These are phyloP conservation scores for Phialophora chinensis DNA, from an alignment of 2,329 filamentous ascomycete species.

Conservation along the genomic window DNA sequence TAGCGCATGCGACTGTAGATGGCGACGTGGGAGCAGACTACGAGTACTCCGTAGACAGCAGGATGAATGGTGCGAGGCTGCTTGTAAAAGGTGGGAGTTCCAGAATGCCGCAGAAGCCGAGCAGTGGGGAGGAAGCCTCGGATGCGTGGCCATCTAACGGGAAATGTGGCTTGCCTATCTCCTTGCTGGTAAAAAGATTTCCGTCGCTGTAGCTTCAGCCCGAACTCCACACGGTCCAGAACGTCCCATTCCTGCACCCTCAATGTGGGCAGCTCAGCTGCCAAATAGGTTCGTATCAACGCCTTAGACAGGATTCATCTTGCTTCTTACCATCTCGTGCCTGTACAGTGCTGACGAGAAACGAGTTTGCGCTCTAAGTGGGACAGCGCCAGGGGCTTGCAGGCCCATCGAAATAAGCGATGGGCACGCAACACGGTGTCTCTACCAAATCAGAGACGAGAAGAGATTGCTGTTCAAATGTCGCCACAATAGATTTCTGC, in stretches of 20 bases:
- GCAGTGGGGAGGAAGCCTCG: constrained; percentile 11
- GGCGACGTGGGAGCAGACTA: neutral
- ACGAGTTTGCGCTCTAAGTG: constrained; percentile 5
- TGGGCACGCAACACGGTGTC: constrained; percentile 3
- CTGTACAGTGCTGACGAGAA: neutral
- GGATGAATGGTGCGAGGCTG: neutral
- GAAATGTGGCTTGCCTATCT: constrained; percentile 28
- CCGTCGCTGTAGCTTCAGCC: constrained; percentile 13
- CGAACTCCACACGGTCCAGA: constrained; percentile 28
- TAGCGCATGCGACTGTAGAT: neutral
- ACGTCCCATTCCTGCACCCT: constrained; percentile 6
- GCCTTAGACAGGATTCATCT: neutral
- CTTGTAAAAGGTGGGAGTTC: constrained; percentile 4
- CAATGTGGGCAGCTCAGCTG: neutral
- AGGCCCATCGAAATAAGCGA: constrained; percentile 19
- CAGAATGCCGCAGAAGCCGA: constrained; percentile 32
- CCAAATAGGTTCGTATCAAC: too few relatives aligned
- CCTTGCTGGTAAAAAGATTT: neutral
- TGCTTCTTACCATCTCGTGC: neutral
- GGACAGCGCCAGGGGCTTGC: neutral
- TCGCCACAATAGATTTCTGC: neutral
- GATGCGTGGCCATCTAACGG: neutral
- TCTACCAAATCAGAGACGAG: constrained; percentile 11
- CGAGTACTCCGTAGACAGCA: neutral
- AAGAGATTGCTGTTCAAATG: neutral